phyloP scores from a whole-genome alignment of 78 protist genomes.

The Dictyostelium purpureum region DNA sequence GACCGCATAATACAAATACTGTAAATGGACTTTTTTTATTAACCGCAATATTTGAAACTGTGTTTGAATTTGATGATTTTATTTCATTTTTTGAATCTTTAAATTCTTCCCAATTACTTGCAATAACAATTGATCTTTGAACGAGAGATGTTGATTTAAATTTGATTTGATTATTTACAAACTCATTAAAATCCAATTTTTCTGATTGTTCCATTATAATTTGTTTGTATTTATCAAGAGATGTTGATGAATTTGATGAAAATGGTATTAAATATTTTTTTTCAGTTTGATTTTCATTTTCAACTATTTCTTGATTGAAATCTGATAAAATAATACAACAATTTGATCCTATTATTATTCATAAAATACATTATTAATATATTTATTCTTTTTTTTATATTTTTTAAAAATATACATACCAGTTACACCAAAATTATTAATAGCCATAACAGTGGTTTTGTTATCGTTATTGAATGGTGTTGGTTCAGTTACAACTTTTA shows the following conservation, averaged over 20 bases:
- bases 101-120: conserved; percentile 25
- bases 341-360: too few species aligned
- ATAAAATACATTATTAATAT: too few species aligned
- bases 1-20: conserved; percentile 4
- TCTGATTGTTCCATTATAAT: not conserved
- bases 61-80: not conserved
- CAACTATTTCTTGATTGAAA: not conserved
- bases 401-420: too few species aligned
- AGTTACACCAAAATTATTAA: conserved; percentile 39
- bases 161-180: not conserved
- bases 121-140: not conserved
- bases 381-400: too few species aligned
- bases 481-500: conserved; percentile 45
- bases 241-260: conserved; percentile 29
- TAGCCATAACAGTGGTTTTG: too few species aligned
- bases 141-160: not conserved
- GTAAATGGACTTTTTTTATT: not conserved
- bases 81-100: not conserved
- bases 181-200: not conserved
- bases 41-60: not conserved
- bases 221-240: conserved; percentile 11
- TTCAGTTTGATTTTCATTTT: too few species aligned
- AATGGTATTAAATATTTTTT: conserved; percentile 60
- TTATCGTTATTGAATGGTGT: too few species aligned
- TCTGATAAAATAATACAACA: conserved; percentile 27